Percentiles rank a stretch among this genome's conserved stretches.
Evolutionary conservation across 2,329 filamentous ascomycete genomes (phyloP).

Genomic region (Harringtonia lauricola): DNA sequence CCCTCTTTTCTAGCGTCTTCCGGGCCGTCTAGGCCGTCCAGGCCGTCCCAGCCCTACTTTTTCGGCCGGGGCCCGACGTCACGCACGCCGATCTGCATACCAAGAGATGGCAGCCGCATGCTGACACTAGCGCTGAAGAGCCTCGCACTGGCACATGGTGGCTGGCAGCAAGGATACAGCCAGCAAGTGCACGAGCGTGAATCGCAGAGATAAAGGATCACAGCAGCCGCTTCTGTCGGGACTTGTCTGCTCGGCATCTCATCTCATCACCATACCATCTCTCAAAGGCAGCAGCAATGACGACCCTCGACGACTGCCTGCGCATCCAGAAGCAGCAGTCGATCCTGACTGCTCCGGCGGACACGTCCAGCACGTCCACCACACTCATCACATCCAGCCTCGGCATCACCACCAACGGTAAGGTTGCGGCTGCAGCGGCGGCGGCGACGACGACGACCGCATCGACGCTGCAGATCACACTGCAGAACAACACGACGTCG

Average conservation of each 20-base stretch:
- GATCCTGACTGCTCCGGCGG: slow-evolving; percentile 15
- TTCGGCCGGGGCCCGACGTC: background rate
- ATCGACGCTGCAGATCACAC: slow-evolving; percentile 41
- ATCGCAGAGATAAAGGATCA: too few species aligned
- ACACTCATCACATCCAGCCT: background rate
- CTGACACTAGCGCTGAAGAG: too few species aligned
- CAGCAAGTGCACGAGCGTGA: background rate
- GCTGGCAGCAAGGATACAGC: slow-evolving; percentile 3
- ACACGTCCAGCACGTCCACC: background rate
- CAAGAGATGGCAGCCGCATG: background rate
- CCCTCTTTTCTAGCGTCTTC: too few species aligned
- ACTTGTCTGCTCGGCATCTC: background rate
- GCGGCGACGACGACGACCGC: background rate
- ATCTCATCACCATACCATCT: background rate
- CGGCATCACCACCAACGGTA: background rate
- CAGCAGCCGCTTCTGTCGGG: background rate
- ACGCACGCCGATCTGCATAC: background rate
- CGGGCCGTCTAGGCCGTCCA: too few species aligned
- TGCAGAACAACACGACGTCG: slow-evolving; percentile 56
- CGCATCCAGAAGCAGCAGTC: slow-evolving; percentile 13
- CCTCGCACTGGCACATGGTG: background rate
- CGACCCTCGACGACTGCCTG: slow-evolving; percentile 17
- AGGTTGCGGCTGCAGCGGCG: background rate
- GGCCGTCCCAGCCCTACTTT: too few species aligned
- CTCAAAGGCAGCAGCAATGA: slow-evolving; percentile 12